These are phyloP conservation scores for Sutorius eximius DNA, from an alignment of 1,284 basidiomycete genomes.

Conservation along the genomic window DNA sequence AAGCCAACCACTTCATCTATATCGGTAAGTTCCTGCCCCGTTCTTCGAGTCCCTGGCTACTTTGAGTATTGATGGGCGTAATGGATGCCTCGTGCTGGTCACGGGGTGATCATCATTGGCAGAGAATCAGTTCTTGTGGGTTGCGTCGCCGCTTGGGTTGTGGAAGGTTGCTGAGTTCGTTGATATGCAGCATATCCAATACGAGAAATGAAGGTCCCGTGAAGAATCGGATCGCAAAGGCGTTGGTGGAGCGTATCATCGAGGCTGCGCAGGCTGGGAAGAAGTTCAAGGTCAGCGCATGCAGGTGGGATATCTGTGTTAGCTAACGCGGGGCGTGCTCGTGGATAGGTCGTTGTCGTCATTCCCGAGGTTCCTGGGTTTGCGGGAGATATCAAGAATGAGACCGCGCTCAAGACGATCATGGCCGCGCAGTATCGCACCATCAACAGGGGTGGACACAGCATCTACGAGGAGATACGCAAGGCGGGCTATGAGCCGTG, in stretches of 20 bases:
- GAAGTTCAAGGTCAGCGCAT: slow-evolving; percentile 71
- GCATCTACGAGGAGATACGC: slow-evolving; percentile 82
- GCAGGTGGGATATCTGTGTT: background rate
- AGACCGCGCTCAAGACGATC: slow-evolving; percentile 73
- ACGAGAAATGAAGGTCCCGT: slow-evolving; percentile 67
- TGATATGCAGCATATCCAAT: slow-evolving; percentile 66
- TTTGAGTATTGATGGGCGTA: slow-evolving; percentile 8
- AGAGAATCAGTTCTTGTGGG: slow-evolving; percentile 96
- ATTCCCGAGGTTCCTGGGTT: slow-evolving; percentile 86
- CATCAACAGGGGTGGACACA: slow-evolving; percentile 84
- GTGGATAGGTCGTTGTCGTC: slow-evolving; percentile 74
- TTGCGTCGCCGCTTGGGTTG: slow-evolving; percentile 10
- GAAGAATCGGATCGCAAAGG: slow-evolving; percentile 80
- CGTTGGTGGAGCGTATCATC: slow-evolving; percentile 81
- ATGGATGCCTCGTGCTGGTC: slow-evolving; percentile 13
- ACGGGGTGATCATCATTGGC: slow-evolving; percentile 6
- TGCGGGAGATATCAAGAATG: slow-evolving; percentile 76
- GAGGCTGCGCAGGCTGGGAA: slow-evolving; percentile 67
- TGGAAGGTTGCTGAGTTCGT: slow-evolving; percentile 12
- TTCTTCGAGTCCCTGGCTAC: background rate
- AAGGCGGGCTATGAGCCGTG: slow-evolving; percentile 82
- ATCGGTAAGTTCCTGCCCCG: slow-evolving; percentile 58
- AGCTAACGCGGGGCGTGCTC: slow-evolving; percentile 3
- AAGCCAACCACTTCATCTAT: slow-evolving; percentile 87
- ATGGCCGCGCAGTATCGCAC: slow-evolving; percentile 83